Conservation (phyloP, 768 basidiomycete genomes). For the Kwoniella dendrophila region DNA sequence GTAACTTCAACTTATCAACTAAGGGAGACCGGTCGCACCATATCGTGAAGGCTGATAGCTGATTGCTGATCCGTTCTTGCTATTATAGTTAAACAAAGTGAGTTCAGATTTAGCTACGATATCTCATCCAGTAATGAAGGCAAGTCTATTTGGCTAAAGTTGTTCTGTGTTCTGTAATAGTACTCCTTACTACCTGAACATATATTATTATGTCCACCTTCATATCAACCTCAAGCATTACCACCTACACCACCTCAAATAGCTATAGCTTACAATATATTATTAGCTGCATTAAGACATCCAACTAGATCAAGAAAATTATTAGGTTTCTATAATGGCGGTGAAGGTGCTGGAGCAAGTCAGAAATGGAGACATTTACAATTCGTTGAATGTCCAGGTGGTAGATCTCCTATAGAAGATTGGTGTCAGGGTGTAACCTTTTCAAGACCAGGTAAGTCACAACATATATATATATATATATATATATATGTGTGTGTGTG, state of each 20-base stretch:
- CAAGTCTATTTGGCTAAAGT: background rate
- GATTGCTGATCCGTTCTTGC: background rate
- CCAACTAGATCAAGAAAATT: conserved; percentile 58
- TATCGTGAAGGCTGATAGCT: background rate
- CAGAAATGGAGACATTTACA: conserved; percentile 92
- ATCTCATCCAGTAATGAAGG: background rate
- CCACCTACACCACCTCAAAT: conserved; percentile 80
- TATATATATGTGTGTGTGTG: too few species aligned
- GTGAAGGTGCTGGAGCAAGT: conserved; percentile 69
- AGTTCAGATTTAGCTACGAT: conserved; percentile 3
- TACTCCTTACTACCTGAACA: conserved; percentile 81
- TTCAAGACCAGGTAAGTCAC: conserved; percentile 63
- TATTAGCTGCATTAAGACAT: conserved; percentile 68
- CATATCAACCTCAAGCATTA: conserved; percentile 65
- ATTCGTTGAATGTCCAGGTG: conserved; percentile 70
- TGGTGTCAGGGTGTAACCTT: conserved; percentile 65
- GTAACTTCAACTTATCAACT: background rate
- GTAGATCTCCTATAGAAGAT: conserved; percentile 72
- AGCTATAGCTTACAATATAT: conserved; percentile 71
- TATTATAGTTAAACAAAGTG: conserved; percentile 42
- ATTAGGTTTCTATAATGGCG: conserved; percentile 91
- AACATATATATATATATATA: too few species aligned
- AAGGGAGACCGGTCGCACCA: background rate
- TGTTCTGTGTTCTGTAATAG: conserved; percentile 25
- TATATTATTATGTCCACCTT: conserved; percentile 65